Evolutionary conservation across 768 basidiomycete species (phyloP), one percentile per base, ranked within the genome.

Genomic region (Lactarius quietus): DNA sequence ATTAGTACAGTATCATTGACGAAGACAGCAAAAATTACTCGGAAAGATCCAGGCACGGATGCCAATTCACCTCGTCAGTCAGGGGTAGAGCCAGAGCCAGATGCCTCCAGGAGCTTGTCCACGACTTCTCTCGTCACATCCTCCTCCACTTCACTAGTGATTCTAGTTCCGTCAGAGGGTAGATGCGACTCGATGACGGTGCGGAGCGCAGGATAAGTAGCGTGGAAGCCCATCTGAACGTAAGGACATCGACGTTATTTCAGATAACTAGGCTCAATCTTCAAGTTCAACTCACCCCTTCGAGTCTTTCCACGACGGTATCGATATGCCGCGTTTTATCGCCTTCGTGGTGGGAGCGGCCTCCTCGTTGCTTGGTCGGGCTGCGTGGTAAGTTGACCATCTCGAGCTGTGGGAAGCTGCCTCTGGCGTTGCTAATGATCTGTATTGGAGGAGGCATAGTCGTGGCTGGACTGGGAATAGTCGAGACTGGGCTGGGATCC

Each of bases 181-280:
- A 70, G 31, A 36, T 60, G 67, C 9, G 61, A 76, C 72, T 78
- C 80, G 63, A 89, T 81, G 71, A 82, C 84, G 1, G 73, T 74
- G 6, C 76, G 75, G 65, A 89, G 74, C 29, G 77, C 77, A 41
- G 87, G 84, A 72, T 84, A 79, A 9, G 80, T 77, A 56, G 74
- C 83, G 14, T 83, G 83, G 66, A 90, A 88, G 23, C 88, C 88
- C 88, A 90, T 90, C 88, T 90, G 57, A 6, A 69, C 53, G 38
- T 54, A 48, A 64, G 26, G 55, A 61, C 72, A 70, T 43, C 23
- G 31, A 33, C 33, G 20, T 14, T 17, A 55, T 35, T 63, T 23
- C 36, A 15, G 57, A 29, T 33, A 62, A 48, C 14, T 48, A 56
- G 60, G 39, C 53, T 41, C 41, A 63, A 15, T 51, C 48, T 26